phyloP scores from a whole-genome alignment of 139 green algal genomes.

The Micractinium conductrix region DNA sequence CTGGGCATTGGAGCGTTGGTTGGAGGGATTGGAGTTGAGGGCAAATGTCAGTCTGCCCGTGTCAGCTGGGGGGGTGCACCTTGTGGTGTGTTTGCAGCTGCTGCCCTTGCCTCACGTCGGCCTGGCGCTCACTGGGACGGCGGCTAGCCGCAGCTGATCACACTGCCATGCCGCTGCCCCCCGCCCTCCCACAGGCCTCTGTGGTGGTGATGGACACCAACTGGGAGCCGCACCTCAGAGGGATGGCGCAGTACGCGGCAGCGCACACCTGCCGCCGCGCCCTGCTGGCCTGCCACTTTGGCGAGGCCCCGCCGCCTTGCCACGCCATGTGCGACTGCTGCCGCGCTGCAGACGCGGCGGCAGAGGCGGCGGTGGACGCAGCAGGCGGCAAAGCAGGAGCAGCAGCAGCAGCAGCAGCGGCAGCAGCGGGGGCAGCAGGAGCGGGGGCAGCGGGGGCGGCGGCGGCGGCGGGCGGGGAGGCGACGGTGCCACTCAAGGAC shows the following conservation, averaged over 20 bases:
- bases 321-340: conserved; percentile 57
- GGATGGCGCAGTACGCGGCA: conserved; percentile 62
- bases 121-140: too few relatives aligned
- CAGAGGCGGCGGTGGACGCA: not conserved
- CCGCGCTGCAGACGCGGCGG: not conserved
- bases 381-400: not conserved
- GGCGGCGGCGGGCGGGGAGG: not conserved
- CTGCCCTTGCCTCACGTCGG: too few relatives aligned
- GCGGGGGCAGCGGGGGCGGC: conserved; percentile 18
- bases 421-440: not conserved
- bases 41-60: too few relatives aligned
- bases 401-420: not conserved
- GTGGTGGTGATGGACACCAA: conserved; percentile 68
- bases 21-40: too few relatives aligned
- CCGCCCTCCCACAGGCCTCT: too few relatives aligned
- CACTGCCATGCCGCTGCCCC: too few relatives aligned
- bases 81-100: too few relatives aligned
- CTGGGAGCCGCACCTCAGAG: conserved; percentile 65
- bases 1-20: too few relatives aligned
- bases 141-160: too few relatives aligned
- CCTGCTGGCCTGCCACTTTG: conserved; percentile 64
- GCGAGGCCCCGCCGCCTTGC: conserved; percentile 61
- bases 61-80: too few relatives aligned
- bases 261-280: conserved; percentile 55
- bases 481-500: too few relatives aligned